Evolutionary conservation across 2,329 filamentous ascomycete species (phyloP).

Genomic region (Didymella lethalis): DNA sequence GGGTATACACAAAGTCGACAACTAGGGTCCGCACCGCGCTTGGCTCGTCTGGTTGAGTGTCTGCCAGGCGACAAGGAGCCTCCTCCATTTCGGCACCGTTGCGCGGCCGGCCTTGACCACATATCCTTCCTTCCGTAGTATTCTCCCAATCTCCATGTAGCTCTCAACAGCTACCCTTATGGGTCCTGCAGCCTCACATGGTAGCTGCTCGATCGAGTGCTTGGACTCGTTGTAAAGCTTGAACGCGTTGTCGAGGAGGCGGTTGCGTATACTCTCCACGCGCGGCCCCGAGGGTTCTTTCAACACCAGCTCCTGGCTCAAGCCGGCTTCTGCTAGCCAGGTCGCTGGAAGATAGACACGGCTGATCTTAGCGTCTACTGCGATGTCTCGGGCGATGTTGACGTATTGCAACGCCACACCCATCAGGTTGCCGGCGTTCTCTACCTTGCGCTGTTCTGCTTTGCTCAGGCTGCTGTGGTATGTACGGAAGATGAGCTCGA

Average conservation of each 20-base stretch:
- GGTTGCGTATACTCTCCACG: slow-evolving; percentile 61
- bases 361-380: slow-evolving; percentile 68
- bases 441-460: slow-evolving; percentile 54
- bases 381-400: slow-evolving; percentile 79
- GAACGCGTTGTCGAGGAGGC: slow-evolving; percentile 68
- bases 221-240: slow-evolving; percentile 64
- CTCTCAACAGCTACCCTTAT: slow-evolving; percentile 76
- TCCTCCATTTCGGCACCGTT: slow-evolving; percentile 57
- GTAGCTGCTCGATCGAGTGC: slow-evolving; percentile 67
- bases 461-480: slow-evolving; percentile 47
- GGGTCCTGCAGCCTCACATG: slow-evolving; percentile 66
- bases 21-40: slow-evolving; percentile 14
- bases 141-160: slow-evolving; percentile 77
- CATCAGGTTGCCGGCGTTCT: slow-evolving; percentile 69
- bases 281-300: slow-evolving; percentile 57
- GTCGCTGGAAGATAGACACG: slow-evolving; percentile 72
- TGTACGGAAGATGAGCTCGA: slow-evolving; percentile 72
- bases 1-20: slow-evolving; percentile 7
- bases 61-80: slow-evolving; percentile 66
- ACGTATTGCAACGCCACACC: slow-evolving; percentile 78
- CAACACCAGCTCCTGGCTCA: slow-evolving; percentile 65
- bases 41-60: slow-evolving; percentile 53
- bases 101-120: slow-evolving; percentile 55
- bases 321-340: slow-evolving; percentile 68
- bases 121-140: slow-evolving; percentile 60